These are phyloP conservation scores for Pseudogymnoascus sp. DNA, from an alignment of 2,329 filamentous ascomycete species.

Conservation along the genomic window DNA sequence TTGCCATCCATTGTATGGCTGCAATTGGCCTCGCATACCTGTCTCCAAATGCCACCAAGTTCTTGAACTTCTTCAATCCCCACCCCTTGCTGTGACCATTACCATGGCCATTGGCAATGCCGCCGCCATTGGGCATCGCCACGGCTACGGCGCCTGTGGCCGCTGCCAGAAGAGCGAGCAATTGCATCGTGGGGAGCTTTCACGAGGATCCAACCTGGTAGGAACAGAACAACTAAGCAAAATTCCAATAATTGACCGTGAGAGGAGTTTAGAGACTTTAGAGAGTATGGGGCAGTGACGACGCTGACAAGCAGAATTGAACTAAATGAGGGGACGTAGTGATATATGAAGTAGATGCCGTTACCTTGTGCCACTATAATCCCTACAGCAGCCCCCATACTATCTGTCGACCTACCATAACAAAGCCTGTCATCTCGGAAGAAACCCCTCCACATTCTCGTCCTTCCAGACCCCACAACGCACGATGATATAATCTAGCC, in stretches of 20 bases:
- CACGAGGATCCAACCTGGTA: neutral
- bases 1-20: neutral
- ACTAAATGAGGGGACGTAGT: neutral
- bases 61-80: conserved; percentile 44
- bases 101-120: neutral
- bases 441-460: neutral
- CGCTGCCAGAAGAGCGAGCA: neutral
- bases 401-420: neutral
- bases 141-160: neutral
- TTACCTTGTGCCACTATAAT: neutral
- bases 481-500: neutral
- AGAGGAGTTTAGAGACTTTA: neutral
- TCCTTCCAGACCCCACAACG: neutral
- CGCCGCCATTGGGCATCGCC: neutral
- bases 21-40: conserved; percentile 35
- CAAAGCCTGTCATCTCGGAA: neutral
- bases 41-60: conserved; percentile 63
- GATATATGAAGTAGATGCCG: neutral
- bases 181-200: neutral
- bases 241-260: neutral
- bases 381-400: neutral
- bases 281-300: neutral
- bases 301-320: neutral
- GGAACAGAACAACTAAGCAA: neutral
- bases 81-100: neutral